Evolutionary conservation across 371 early-diverging fungal species (phyloP).

Genomic region (Rhizopus sp.): DNA sequence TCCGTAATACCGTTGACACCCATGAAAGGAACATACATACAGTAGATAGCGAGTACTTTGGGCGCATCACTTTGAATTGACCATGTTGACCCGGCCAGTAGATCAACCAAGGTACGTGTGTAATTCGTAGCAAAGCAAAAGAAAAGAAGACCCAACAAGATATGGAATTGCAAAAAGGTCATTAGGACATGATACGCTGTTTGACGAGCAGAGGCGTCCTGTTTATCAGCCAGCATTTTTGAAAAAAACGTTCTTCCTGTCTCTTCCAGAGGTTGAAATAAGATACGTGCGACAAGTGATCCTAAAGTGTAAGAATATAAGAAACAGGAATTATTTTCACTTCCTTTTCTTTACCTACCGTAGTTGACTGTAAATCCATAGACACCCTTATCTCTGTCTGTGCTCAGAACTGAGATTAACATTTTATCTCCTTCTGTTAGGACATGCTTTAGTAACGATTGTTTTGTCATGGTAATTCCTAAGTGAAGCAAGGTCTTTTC

Average conservation of each 20-base stretch:
- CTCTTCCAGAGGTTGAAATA: constrained; percentile 95
- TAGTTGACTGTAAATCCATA: constrained; percentile 88
- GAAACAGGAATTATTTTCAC: neutral
- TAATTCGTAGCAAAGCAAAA: constrained; percentile 86
- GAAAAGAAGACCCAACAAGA: constrained; percentile 79
- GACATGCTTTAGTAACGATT: constrained; percentile 88
- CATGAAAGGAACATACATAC: constrained; percentile 90
- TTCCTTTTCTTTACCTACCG: constrained; percentile 47
- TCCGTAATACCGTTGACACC: constrained; percentile 95
- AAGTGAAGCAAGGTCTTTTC: constrained; percentile 63
- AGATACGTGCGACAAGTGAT: constrained; percentile 85
- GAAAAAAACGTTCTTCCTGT: constrained; percentile 84
- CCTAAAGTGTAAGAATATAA: constrained; percentile 46
- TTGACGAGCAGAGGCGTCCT: constrained; percentile 10
- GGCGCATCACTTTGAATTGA: constrained; percentile 55
- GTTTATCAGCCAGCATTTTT: constrained; percentile 37
- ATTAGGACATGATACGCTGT: constrained; percentile 60
- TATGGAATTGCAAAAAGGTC: constrained; percentile 73
- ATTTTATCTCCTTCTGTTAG: constrained; percentile 96
- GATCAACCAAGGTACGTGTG: constrained; percentile 68
- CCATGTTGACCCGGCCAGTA: constrained; percentile 72
- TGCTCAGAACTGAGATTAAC: constrained; percentile 68
- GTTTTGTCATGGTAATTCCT: constrained; percentile 78
- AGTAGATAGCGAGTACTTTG: constrained; percentile 72
- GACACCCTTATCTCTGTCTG: constrained; percentile 68